A percentile compares a stretch with the other conserved stretches of the same genome.
These are phyloP conservation scores for Remersonia thermophila DNA, from an alignment of 2,329 filamentous ascomycete genomes.

Conservation along the genomic window DNA sequence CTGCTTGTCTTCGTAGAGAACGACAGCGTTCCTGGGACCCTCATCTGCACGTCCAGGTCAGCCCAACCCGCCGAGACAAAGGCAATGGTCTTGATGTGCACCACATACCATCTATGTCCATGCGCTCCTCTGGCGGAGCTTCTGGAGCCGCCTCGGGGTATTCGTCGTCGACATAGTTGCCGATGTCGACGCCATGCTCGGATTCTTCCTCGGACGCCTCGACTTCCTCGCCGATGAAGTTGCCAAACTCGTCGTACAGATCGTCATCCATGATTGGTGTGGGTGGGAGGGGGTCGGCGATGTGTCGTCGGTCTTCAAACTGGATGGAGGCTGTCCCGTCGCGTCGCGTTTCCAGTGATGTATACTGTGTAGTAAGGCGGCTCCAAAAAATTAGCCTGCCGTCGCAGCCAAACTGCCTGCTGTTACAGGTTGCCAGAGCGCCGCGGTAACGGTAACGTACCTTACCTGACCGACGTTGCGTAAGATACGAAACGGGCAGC, in stretches of 20 bases:
- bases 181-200: conserved; percentile 59
- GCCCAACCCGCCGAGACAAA: conserved; percentile 1
- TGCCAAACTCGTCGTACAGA: conserved; percentile 21
- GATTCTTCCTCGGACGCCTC: conserved; percentile 79
- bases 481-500: too few species aligned
- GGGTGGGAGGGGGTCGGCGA: neutral
- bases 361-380: too few species aligned
- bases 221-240: conserved; percentile 58
- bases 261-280: conserved; percentile 20
- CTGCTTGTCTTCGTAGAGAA: conserved; percentile 97
- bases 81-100: neutral
- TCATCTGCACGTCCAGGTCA: conserved; percentile 39
- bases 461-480: too few species aligned
- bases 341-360: conserved; percentile 14
- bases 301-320: neutral
- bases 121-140: conserved; percentile 65
- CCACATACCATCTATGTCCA: conserved; percentile 72
- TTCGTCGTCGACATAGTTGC: conserved; percentile 72
- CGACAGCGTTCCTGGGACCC: conserved; percentile 88
- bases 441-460: too few species aligned
- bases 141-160: conserved; percentile 51
- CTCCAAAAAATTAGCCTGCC: conserved; percentile 7
- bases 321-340: conserved; percentile 4
- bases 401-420: neutral
- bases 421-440: conserved; percentile 3